phyloP scores from a whole-genome alignment of 805 yeast species.

The Pichia californica region DNA sequence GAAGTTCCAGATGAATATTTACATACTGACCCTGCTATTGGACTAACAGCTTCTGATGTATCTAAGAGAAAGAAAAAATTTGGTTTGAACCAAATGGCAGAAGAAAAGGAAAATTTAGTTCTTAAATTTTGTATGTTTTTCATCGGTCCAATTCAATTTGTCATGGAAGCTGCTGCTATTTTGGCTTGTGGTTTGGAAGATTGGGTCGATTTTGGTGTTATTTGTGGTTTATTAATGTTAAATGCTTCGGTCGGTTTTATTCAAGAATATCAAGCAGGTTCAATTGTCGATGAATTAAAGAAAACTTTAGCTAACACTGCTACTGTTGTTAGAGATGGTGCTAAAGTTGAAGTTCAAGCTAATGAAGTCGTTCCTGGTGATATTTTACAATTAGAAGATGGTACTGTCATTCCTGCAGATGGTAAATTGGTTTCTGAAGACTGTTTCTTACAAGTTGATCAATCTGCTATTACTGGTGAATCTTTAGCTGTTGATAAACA shows the following conservation, averaged over 20 bases:
- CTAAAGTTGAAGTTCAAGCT: constrained; percentile 65
- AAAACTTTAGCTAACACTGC: constrained; percentile 92
- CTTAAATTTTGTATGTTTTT: constrained; percentile 81
- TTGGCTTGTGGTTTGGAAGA: constrained; percentile 95
- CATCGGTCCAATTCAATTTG: constrained; percentile 94
- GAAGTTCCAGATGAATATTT: constrained; percentile 82
- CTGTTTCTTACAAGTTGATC: constrained; percentile 85
- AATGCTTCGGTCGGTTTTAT: constrained; percentile 94
- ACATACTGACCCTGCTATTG: constrained; percentile 72
- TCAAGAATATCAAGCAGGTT: constrained; percentile 97
- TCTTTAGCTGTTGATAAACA: constrained; percentile 92
- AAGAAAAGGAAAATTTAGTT: constrained; percentile 73
- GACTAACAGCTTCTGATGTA: constrained; percentile 76
- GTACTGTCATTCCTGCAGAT: constrained; percentile 87
- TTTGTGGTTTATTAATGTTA: constrained; percentile 76
- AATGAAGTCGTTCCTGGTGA: constrained; percentile 93
- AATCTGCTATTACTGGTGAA: constrained; percentile 97
- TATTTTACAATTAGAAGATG: constrained; percentile 83
- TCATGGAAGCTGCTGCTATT: constrained; percentile 94
- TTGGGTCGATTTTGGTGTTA: constrained; percentile 99
- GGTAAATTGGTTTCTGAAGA: constrained; percentile 81
- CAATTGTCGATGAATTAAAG: constrained; percentile 93
- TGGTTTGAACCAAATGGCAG: constrained; percentile 88
- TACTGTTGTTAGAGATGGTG: constrained; percentile 76
- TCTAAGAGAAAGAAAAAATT: constrained; percentile 78